Percentiles rank a stretch among this genome's conserved stretches.
Conservation (phyloP, 805 yeast species). For the Hanseniaspora occidentalis region DNA sequence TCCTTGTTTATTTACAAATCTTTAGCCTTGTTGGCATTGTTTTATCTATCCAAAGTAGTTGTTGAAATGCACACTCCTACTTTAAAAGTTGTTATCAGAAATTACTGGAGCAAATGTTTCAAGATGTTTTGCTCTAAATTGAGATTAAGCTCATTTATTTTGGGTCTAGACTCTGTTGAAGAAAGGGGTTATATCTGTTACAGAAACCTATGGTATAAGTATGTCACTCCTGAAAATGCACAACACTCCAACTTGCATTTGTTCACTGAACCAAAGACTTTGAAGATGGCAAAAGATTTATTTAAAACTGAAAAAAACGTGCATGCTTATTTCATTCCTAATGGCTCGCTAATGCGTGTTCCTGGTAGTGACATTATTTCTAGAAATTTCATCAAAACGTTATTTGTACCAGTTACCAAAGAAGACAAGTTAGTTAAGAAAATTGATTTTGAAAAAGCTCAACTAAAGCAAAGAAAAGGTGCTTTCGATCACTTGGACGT, state of each 20-base stretch:
- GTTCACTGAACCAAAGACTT: slow-evolving; percentile 42
- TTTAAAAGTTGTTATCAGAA: slow-evolving; percentile 28
- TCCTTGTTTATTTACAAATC: slow-evolving; percentile 4
- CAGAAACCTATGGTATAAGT: slow-evolving; percentile 33
- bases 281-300: slow-evolving; percentile 30
- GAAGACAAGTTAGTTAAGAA: slow-evolving; percentile 50
- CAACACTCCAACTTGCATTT: slow-evolving; percentile 36
- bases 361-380: slow-evolving; percentile 75
- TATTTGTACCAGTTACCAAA: slow-evolving; percentile 76
- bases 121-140: slow-evolving; percentile 39
- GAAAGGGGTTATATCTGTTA: slow-evolving; percentile 63
- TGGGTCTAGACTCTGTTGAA: slow-evolving; percentile 45
- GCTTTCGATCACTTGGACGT: slow-evolving; percentile 34
- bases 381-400: slow-evolving; percentile 43
- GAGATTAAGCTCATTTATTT: slow-evolving; percentile 72
- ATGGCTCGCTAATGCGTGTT: slow-evolving; percentile 75
- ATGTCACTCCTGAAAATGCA: slow-evolving; percentile 27
- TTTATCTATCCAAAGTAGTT: slow-evolving; percentile 11
- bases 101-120: slow-evolving; percentile 55
- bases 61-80: slow-evolving; percentile 7
- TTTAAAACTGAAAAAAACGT: slow-evolving; percentile 31
- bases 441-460: slow-evolving; percentile 16
- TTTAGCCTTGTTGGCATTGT: slow-evolving; percentile 1
- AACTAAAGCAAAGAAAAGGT: slow-evolving; percentile 26
- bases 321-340: slow-evolving; percentile 56